Evolutionary conservation across 2,329 filamentous ascomycete species (phyloP).

Genomic region (Hypoxylon sp.): DNA sequence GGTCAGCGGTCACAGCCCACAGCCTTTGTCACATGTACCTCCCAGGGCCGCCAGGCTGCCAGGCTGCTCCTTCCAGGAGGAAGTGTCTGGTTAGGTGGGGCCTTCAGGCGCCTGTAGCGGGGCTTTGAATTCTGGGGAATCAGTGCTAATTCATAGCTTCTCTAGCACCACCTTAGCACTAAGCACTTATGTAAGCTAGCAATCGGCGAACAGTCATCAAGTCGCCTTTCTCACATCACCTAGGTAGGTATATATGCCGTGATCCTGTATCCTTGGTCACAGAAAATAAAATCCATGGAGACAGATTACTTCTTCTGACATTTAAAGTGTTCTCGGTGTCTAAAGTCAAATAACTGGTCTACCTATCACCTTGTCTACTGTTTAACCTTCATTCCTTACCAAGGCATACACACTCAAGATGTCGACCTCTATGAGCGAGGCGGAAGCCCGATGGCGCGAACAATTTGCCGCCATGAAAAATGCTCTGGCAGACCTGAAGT

Average conservation of each 20-base stretch:
- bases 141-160: background rate
- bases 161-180: slow-evolving; percentile 2
- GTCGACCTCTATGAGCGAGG: slow-evolving; percentile 51
- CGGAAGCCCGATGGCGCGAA: slow-evolving; percentile 79
- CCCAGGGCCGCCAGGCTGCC: too few species aligned
- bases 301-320: background rate
- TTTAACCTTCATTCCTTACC: background rate
- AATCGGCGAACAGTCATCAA: slow-evolving; percentile 15
- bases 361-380: background rate
- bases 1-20: slow-evolving; percentile 34
- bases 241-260: too few species aligned
- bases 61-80: slow-evolving; percentile 6
- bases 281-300: background rate
- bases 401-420: slow-evolving; percentile 27
- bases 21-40: slow-evolving; percentile 41
- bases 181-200: background rate
- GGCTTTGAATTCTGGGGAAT: slow-evolving; percentile 25
- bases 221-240: background rate
- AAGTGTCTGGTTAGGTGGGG: slow-evolving; percentile 10
- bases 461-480: slow-evolving; percentile 89
- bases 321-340: background rate
- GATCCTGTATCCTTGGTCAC: background rate
- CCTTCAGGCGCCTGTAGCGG: slow-evolving; percentile 12
- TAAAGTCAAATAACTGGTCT: background rate
- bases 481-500: slow-evolving; percentile 79